phyloP scores from a whole-genome alignment of 306 rosid species.

The Quercus berberidifolia region DNA sequence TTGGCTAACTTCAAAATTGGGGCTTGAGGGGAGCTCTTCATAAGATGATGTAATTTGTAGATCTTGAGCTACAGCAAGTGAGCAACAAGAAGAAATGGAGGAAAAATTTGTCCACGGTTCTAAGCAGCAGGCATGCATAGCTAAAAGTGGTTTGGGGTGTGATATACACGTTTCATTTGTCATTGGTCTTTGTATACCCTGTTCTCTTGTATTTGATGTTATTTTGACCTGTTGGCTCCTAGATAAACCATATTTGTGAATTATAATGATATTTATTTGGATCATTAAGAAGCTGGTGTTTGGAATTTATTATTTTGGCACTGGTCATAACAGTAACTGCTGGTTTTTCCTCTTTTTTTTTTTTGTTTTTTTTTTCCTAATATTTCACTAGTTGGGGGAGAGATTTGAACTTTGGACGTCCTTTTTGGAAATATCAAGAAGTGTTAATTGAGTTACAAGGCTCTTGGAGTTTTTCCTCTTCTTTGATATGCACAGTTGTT shows the following conservation, averaged over 20 bases:
- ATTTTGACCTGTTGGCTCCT: constrained; percentile 11
- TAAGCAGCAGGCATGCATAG: background rate
- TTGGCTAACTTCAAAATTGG: constrained; percentile 76
- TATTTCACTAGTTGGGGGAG: no score
- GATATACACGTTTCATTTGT: background rate
- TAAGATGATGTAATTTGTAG: constrained; percentile 1
- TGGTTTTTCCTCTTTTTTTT: background rate
- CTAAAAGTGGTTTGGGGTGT: background rate
- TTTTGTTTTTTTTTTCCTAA: no score
- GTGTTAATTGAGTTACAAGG: no score
- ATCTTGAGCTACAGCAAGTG: background rate
- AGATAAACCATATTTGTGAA: background rate
- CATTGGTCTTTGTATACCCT: background rate
- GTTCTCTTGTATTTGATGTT: background rate
- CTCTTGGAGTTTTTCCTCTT: no score
- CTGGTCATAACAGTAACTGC: background rate
- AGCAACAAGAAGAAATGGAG: background rate
- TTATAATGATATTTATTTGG: constrained; percentile 1
- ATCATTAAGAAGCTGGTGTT: background rate
- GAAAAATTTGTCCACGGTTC: background rate
- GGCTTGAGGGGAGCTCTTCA: constrained; percentile 60
- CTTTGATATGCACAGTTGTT: no score
- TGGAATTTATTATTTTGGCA: background rate
- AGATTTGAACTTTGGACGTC: no score
- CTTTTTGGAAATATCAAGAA: no score